Conservation (phyloP, 768 basidiomycete species). For the Hypsizygus marmoreus region DNA sequence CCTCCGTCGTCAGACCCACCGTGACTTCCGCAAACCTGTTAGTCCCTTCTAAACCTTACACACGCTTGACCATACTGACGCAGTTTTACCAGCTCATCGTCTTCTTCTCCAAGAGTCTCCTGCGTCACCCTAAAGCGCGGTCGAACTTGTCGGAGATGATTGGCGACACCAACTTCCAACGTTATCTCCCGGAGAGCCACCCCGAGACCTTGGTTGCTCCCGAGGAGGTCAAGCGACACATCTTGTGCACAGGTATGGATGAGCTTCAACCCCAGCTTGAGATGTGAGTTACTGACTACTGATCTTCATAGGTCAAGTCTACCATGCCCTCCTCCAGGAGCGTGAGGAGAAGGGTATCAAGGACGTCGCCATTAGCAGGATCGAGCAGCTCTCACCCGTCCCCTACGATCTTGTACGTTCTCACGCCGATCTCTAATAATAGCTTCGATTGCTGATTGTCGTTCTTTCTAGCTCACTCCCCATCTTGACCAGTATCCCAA, state of each 20-base stretch:
- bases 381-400: conserved; percentile 97
- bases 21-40: conserved; percentile 97
- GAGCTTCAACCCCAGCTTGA: not conserved
- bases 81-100: conserved; percentile 63
- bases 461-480: conserved; percentile 68
- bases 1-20: conserved; percentile 93
- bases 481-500: conserved; percentile 97
- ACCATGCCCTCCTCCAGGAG: conserved; percentile 85
- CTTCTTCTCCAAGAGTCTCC: conserved; percentile 96
- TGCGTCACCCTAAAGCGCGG: conserved; percentile 92
- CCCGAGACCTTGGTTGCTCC: conserved; percentile 71
- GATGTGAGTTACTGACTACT: conserved; percentile 2
- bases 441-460: not conserved
- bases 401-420: conserved; percentile 86
- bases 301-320: conserved; percentile 76
- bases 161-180: conserved; percentile 87
- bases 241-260: conserved; percentile 76
- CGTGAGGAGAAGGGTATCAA: conserved; percentile 90
- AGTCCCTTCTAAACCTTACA: conserved; percentile 18
- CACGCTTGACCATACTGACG: not conserved
- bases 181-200: conserved; percentile 87
- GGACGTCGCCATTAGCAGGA: conserved; percentile 89
- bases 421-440: not conserved
- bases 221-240: conserved; percentile 88
- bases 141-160: conserved; percentile 88